A percentile compares a stretch with the other conserved stretches of the same genome.
Conservation (phyloP, 2,329 filamentous ascomycete genomes). For the Phaeosphaeria sp. region DNA sequence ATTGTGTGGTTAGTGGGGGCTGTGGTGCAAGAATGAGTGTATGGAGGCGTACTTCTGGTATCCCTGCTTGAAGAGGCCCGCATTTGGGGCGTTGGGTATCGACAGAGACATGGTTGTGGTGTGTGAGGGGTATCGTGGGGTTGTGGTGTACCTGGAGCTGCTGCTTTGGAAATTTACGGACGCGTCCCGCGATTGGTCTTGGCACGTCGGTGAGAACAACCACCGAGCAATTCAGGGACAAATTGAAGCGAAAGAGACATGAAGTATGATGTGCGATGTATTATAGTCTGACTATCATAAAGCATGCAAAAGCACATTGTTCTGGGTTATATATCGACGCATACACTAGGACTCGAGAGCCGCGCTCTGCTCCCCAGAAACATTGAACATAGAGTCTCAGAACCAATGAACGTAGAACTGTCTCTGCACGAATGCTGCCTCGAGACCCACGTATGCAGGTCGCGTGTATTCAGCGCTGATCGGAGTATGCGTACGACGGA, state of each 20-base stretch:
- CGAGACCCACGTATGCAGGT: too few species aligned
- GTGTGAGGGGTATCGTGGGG: conserved; percentile 39
- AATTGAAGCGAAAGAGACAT: neutral
- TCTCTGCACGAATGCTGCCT: too few species aligned
- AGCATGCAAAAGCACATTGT: neutral
- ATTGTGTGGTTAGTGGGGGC: conserved; percentile 45
- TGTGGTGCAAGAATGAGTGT: conserved; percentile 23
- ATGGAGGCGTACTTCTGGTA: conserved; percentile 81
- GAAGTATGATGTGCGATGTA: neutral
- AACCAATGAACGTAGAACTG: too few species aligned
- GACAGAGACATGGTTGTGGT: conserved; percentile 82
- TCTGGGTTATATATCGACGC: neutral
- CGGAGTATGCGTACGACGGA: neutral
- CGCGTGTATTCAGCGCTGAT: neutral
- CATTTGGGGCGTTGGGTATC: conserved; percentile 92
- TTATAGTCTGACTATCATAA: neutral
- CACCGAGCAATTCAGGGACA: neutral
- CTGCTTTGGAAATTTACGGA: conserved; percentile 17
- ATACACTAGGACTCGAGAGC: too few species aligned
- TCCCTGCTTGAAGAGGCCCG: conserved; percentile 91
- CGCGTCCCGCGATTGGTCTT: conserved; percentile 32
- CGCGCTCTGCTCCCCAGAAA: too few species aligned
- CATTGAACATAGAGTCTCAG: too few species aligned
- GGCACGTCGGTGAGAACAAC: conserved; percentile 4
- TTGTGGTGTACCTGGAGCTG: conserved; percentile 32